Base-by-base conservation (phyloP, 2,329 filamentous ascomycete species). In the Talaromyces islandicus region DNA sequence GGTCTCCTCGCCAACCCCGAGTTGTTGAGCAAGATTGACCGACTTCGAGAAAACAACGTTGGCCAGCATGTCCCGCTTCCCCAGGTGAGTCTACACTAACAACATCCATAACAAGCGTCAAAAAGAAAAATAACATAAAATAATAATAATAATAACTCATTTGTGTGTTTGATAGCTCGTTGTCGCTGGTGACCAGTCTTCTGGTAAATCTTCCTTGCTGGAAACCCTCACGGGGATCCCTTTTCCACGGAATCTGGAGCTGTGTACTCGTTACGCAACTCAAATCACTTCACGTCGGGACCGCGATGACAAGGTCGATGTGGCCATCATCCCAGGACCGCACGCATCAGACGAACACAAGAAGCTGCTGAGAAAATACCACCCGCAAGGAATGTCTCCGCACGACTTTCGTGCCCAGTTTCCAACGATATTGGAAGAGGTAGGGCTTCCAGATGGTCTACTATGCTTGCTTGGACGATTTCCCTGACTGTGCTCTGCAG, bases 181-280 rank as follows among this genome's bases (percentile, higher is more conserved):
- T 7, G 71, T 73, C 14, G 68, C 71, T 4, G 71, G 72, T 7
- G 70, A 74, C 58, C 70, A 73, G 48, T 71, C 69, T 7, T 70
- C 67, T 61, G 71, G 72, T 0, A 74, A 74, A 43, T 68, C 65
- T 6, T 73, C 71, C 1, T 61, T 72, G 2, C 65, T 73, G 1
- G 70, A 73, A 59, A 68, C 64, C 0, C 14, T 74, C 1, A 73
- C 69, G 2, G 65, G 67, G 1, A 59, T 73, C 3, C 63, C 71
- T 0, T 71, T 73, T 29, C 70, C 72, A 17, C 60, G 67, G 6
- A 66, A 65, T 2, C 68, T 63, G 41, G 67, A 65, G 5, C 64
- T 73, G 1, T 73, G 70, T 58, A 73, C 72, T 2, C 61, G 70
- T 6, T 73, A 72, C 24, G 66, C 67, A 6, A 73, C 43, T 21